Evolutionary conservation across 352 stramenopile genomes (phyloP), one percentile per base, ranked within the genome.

Genomic region (Sclerospora graminicola): DNA sequence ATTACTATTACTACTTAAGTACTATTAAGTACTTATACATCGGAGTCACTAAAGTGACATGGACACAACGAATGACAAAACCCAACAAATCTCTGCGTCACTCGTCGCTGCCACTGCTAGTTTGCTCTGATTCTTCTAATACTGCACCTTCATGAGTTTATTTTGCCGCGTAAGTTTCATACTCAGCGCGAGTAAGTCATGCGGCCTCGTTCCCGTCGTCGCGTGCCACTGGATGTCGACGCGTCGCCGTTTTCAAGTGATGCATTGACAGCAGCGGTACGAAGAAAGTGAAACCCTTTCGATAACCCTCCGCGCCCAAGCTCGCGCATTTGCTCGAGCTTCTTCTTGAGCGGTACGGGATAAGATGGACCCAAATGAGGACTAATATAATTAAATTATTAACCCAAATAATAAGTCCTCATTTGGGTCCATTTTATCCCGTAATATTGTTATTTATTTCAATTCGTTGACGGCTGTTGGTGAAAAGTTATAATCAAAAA

Each of bases 81-180:
- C n/a, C n/a, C n/a, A n/a, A n/a, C n/a, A n/a, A 10, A 52, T 54
- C 36, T 92, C 73, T 7, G 70, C 60, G 15, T 87, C 70, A 13
- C 46, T 65, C 4, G 40, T 43, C 11, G 52, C 54, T 0, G 72
- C 55, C 43, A 62, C 50, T 9, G 41, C 38, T 28, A 84, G 59
- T 2, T 72, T 66, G 34, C 38, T 56, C 51, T 88, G 70, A 48
- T 70, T 80, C 54, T 85, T 86, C 51, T 88, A 75, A 44, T 88
- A 83, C 56, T 90, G 78, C 4, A 51, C 54, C 51, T 87, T 88
- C 77, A 89, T 86, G 30, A 89, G 56, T 48, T 89, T 89, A 62
- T 93, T 93, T 56, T 93, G 81, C 13, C 80, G 64, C 47, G 78
- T 93, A 41, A 90, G 70, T 59, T 93, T 93, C 78, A 90, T 87